Percentiles rank a stretch among this genome's conserved stretches.
Evolutionary conservation across 805 yeast species (phyloP).

Genomic region (Kluyveromyces lactis): DNA sequence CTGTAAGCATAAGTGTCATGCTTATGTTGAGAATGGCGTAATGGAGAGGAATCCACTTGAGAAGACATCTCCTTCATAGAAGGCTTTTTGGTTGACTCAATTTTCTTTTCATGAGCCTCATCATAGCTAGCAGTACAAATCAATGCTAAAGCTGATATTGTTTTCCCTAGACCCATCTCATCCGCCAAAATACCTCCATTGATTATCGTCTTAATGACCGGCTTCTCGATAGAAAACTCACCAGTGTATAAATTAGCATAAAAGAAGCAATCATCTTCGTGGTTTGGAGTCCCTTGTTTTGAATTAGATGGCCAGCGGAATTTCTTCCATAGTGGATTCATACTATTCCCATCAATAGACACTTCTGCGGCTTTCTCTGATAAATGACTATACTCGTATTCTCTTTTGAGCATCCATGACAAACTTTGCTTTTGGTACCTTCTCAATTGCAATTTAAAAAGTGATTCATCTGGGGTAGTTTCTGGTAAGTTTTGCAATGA

Average conservation of each 20-base stretch:
- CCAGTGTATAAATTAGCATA: conserved; percentile 78
- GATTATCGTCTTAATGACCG: conserved; percentile 50
- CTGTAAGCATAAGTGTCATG: conserved; percentile 43
- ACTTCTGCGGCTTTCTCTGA: conserved; percentile 10
- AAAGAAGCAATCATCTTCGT: conserved; percentile 31
- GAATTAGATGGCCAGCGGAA: conserved; percentile 57
- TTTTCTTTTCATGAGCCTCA: conserved; percentile 4
- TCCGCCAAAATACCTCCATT: conserved; percentile 89
- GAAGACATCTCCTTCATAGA: not conserved
- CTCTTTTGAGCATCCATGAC: conserved; percentile 84
- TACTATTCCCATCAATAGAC: conserved; percentile 39
- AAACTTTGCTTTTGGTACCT: conserved; percentile 79
- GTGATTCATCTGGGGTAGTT: conserved; percentile 41
- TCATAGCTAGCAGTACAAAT: conserved; percentile 60
- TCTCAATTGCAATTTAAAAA: conserved; percentile 52
- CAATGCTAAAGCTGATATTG: conserved; percentile 73
- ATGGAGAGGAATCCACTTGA: not conserved
- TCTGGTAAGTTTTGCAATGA: conserved; percentile 50
- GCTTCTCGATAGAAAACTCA: conserved; percentile 60
- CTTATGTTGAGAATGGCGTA: not conserved
- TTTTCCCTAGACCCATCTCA: conserved; percentile 96
- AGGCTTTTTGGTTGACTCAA: not conserved
- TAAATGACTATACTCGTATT: conserved; percentile 41
- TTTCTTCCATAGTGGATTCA: conserved; percentile 83
- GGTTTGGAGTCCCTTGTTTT: conserved; percentile 1